Conservation (phyloP, 805 yeast genomes). For the Kluyveromyces starmeri region DNA sequence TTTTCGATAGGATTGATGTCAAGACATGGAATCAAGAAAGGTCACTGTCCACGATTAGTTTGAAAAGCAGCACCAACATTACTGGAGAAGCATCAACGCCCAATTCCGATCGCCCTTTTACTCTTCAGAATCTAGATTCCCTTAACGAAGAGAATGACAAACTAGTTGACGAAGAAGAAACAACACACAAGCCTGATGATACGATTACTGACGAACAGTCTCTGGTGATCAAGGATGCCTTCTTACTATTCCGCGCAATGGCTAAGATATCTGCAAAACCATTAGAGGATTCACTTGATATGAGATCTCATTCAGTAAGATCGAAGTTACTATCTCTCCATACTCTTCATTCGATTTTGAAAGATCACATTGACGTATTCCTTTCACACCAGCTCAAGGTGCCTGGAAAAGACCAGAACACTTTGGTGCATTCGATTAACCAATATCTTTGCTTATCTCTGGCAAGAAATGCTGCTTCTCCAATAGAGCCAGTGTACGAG, state of each 20-base stretch:
- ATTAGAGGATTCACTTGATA: constrained; percentile 69
- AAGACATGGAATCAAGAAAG: constrained; percentile 9
- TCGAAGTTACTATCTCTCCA: constrained; percentile 85
- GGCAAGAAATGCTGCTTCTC: constrained; percentile 87
- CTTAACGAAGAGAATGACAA: constrained; percentile 48
- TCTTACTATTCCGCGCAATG: constrained; percentile 87
- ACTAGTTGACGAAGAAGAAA: constrained; percentile 39
- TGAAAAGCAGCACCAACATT: constrained; percentile 9
- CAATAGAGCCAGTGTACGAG: constrained; percentile 85
- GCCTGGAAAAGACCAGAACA: constrained; percentile 44
- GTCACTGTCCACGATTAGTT: constrained; percentile 10
- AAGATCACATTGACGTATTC: constrained; percentile 78
- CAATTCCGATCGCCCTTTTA: constrained; percentile 32
- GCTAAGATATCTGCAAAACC: constrained; percentile 83
- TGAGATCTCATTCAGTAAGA: constrained; percentile 87
- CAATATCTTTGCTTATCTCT: constrained; percentile 76
- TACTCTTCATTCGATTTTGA: constrained; percentile 74
- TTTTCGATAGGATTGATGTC: constrained; percentile 57
- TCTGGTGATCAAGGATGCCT: constrained; percentile 78
- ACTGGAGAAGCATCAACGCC: constrained; percentile 1
- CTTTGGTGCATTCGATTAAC: constrained; percentile 70
- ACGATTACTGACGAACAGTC: constrained; percentile 47
- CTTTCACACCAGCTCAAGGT: constrained; percentile 48
- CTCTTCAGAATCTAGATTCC: constrained; percentile 52
- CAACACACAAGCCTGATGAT: constrained; percentile 20